Conservation (phyloP, 768 basidiomycete genomes). For the Collybiopsis luxurians region DNA sequence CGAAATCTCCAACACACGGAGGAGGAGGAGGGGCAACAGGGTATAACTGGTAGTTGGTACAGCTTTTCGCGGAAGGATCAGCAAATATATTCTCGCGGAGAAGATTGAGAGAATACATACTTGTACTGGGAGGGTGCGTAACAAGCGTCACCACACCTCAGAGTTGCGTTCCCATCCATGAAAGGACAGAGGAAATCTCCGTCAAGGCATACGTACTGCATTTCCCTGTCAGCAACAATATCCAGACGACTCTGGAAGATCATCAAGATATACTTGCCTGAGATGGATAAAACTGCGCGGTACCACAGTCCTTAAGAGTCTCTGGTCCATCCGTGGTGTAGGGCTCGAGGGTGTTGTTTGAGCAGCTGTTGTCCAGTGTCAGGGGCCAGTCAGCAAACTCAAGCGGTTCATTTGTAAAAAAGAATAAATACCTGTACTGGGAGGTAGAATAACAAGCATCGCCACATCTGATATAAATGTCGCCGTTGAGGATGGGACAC, state of each 20-base stretch:
- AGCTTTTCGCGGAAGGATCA: too few relatives aligned
- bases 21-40: too few relatives aligned
- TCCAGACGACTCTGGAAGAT: background rate
- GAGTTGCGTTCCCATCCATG: background rate
- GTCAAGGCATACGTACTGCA: conserved; percentile 11
- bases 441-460: conserved; percentile 12
- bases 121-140: conserved; percentile 6
- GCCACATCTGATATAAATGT: conserved; percentile 6
- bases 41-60: too few relatives aligned
- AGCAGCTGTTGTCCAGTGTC: conserved; percentile 5
- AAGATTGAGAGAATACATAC: background rate
- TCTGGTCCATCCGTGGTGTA: background rate
- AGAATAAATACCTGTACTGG: conserved; percentile 6
- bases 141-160: conserved; percentile 7
- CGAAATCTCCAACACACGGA: too few relatives aligned
- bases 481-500: conserved; percentile 12
- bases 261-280: background rate
- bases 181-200: conserved; percentile 12
- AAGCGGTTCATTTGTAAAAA: background rate
- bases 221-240: background rate
- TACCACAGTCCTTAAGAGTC: conserved; percentile 7
- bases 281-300: conserved; percentile 5
- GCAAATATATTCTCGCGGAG: too few relatives aligned
- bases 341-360: conserved; percentile 7
- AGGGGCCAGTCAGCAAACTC: background rate